Evolutionary conservation across 352 stramenopile genomes (phyloP).

Genomic region (Pythium rishiriense): DNA sequence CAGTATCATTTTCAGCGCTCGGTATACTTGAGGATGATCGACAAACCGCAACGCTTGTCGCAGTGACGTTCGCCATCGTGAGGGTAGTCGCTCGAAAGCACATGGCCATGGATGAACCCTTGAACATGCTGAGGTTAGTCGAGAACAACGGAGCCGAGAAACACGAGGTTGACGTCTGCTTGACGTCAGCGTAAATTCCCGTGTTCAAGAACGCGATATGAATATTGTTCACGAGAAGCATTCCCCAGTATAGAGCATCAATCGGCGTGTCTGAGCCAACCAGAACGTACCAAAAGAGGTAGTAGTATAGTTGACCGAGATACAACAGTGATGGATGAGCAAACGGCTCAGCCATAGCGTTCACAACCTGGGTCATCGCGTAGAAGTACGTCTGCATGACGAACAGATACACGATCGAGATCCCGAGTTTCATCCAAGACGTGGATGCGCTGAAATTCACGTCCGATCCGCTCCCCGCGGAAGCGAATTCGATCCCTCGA

Average conservation of each 20-base stretch:
- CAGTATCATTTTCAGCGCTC: neutral
- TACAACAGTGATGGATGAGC: constrained; percentile 83
- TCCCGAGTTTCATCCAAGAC: constrained; percentile 73
- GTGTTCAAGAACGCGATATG: constrained; percentile 89
- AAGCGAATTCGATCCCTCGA: constrained; percentile 18
- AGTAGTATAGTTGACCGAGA: constrained; percentile 85
- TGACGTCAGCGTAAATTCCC: constrained; percentile 84
- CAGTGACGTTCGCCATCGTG: constrained; percentile 22
- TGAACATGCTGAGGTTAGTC: constrained; percentile 22
- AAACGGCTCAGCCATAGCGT: constrained; percentile 81
- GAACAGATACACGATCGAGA: constrained; percentile 75
- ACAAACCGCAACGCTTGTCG: constrained; percentile 10
- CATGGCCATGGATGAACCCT: constrained; percentile 52
- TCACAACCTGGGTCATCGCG: constrained; percentile 78
- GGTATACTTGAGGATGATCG: neutral
- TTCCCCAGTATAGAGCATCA: constrained; percentile 78
- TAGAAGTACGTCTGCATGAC: constrained; percentile 88
- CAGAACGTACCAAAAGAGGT: constrained; percentile 88
- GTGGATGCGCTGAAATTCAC: constrained; percentile 32
- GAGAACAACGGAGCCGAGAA: constrained; percentile 42
- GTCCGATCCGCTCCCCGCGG: constrained; percentile 7
- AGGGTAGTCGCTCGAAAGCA: constrained; percentile 55
- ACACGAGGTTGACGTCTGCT: constrained; percentile 56
- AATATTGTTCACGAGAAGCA: constrained; percentile 83
- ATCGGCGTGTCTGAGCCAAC: constrained; percentile 81